Percentiles rank a stretch among this genome's conserved stretches.
These are phyloP conservation scores for Yamadazyma sp. DNA, from an alignment of 1,139 yeast genomes.

Conservation along the genomic window DNA sequence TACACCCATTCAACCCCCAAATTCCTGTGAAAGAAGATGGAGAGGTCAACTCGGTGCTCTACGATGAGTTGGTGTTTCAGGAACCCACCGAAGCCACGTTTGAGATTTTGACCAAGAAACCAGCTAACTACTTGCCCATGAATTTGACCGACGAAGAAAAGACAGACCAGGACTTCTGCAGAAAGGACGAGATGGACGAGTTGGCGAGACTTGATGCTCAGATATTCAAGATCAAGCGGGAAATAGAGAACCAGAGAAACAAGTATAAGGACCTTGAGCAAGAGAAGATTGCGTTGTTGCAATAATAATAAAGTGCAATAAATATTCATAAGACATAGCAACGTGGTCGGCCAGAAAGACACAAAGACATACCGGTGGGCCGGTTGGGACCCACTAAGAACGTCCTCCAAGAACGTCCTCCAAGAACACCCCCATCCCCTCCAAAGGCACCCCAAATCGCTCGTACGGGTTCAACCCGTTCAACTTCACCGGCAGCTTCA, in stretches of 20 bases:
- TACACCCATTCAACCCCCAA: conserved; percentile 80
- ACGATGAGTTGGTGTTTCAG: conserved; percentile 90
- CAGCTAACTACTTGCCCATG: conserved; percentile 73
- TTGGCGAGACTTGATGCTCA: conserved; percentile 71
- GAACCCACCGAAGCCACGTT: conserved; percentile 94
- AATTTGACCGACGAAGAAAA: conserved; percentile 45
- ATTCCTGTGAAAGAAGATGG: conserved; percentile 39
- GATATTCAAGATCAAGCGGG: conserved; percentile 57
- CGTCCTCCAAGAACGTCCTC: conserved; percentile 19
- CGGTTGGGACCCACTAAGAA: not conserved
- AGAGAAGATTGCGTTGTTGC: conserved; percentile 42
- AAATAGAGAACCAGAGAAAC: conserved; percentile 51
- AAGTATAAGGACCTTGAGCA: conserved; percentile 55
- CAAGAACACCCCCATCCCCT: conserved; percentile 17
- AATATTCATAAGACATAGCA: too few species aligned
- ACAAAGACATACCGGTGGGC: too few species aligned
- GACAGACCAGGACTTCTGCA: conserved; percentile 42
- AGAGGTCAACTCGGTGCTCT: conserved; percentile 64
- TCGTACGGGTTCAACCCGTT: conserved; percentile 13
- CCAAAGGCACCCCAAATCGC: conserved; percentile 17
- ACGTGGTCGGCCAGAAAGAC: too few species aligned
- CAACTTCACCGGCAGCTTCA: conserved; percentile 23
- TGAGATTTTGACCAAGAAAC: conserved; percentile 69
- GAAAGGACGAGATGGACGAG: conserved; percentile 71
- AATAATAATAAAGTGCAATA: too few species aligned